Base-by-base conservation (phyloP, 257 asterid genomes). In the Avicennia marina region DNA sequence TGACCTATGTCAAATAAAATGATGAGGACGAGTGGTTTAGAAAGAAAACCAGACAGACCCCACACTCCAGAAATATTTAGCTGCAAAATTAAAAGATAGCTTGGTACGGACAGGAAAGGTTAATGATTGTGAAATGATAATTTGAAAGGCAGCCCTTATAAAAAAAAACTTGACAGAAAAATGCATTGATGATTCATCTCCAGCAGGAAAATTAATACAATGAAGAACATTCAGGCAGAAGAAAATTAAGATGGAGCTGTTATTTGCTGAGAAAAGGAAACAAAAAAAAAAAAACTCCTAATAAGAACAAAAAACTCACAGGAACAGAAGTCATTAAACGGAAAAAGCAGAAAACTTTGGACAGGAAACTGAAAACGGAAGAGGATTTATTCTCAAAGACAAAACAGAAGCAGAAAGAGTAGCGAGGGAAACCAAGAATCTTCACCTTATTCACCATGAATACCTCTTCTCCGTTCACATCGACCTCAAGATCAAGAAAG, bases 401-500 rank as follows among this genome's bases (percentile, higher is more conserved):
- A n/a, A 51, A 63, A 39, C 15, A 26, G 24, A 56, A 38, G 26
- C 33, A 43, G 3, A 38, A 58, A 59, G n/a, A n/a, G n/a, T n/a
- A n/a, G n/a, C n/a, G n/a, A n/a, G n/a, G n/a, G n/a, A n/a, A n/a
- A n/a, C n/a, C n/a, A 11, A 64, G 16, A 22, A 56, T 11, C 22
- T 56, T 73, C 87, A n/a, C 98, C 98, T 76, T 78, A 61, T 90
- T 62, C 10, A 90, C 83, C 70, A 78, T 18, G 81, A 90, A 84
- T 67, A 75, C 43, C 77, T 82, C 84, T 75, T 87, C 94, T 39
- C 98, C 98, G 75, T 87, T 90, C 64, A 90, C 89, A 72, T 90
- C 95, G 70, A 90, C 90, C 69, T 82, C 85, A 72, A 90, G 96
- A 72, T 77, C 69, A 65, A 74, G 18, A 15, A 56, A 42, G 20